Evolutionary conservation across 495 filamentous ascomycete species (phyloP), one percentile per base, ranked within the genome.

Genomic region (Aspergillus ostianus): DNA sequence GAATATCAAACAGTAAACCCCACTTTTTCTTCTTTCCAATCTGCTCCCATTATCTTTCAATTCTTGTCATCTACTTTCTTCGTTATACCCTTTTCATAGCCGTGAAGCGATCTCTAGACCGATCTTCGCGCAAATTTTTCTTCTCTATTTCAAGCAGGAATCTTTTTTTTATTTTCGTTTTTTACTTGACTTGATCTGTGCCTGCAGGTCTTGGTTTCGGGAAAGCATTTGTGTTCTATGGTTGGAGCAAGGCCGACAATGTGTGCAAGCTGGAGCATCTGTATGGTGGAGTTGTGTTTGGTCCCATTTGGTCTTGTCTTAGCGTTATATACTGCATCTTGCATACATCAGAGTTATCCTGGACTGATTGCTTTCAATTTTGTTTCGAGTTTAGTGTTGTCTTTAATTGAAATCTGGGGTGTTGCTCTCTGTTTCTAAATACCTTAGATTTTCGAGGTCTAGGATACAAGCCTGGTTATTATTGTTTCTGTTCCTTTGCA

Each of bases 41-140:
- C 26, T 49, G 47, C n/a, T 29, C 10, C 48, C 8, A 56, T 45
- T 47, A 47, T 61, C 44, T 50, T 64, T 58, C 51, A 21, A 18
- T 66, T 63, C 60, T 63, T 52, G 51, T 63, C 29, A 52, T 51
- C 55, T 63, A 63, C 17, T 47, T 59, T 59, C 49, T 56, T 53
- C 17, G 26, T 53, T 62, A 66, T 66, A 66, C 67, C 61, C 52
- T 63, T 64, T 52, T 55, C 8, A 41, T 60, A 55, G 60, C 62
- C 50, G 60, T 51, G 47, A 62, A 60, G 36, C 56, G 62, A 46
- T 48, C 29, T 56, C 26, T 59, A 29, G 26, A 36, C 45, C 41
- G 44, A 51, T 54, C 32, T 46, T 41, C 52, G 29, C 58, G 51
- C 50, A 47, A 13, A 29, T 58, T 59, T 54, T 19, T 9, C n/a